A percentile compares a stretch with the other conserved stretches of the same genome.
Conservation (phyloP, 2,329 filamentous ascomycete species). For the Lanzia echinophila region DNA sequence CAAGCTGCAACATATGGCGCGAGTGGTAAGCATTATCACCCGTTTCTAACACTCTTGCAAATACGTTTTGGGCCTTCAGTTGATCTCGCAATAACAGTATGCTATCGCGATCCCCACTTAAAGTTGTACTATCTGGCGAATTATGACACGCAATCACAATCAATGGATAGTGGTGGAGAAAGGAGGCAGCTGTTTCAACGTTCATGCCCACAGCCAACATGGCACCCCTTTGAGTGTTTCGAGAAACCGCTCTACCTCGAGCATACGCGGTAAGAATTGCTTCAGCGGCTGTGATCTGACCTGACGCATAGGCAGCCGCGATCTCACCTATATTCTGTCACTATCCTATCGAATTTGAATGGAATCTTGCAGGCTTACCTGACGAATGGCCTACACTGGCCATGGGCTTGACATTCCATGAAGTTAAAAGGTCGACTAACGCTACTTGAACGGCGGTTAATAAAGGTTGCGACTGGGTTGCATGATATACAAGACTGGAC, state of each 20-base stretch:
- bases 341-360: too few species aligned
- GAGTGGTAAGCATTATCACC: neutral
- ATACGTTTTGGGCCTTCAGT: neutral
- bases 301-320: neutral
- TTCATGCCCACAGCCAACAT: neutral
- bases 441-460: neutral
- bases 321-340: neutral
- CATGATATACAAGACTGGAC: neutral
- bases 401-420: neutral
- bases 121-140: neutral
- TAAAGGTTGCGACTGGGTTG: neutral
- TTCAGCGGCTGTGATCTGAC: neutral
- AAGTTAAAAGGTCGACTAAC: neutral
- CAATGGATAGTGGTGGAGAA: neutral
- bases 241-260: neutral
- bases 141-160: neutral
- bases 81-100: neutral
- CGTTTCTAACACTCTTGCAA: neutral
- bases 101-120: neutral
- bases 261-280: neutral
- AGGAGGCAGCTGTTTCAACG: neutral
- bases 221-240: neutral
- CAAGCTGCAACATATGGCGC: neutral
- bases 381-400: neutral
- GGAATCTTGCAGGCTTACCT: neutral